Conservation (phyloP, 78 protist species). For the Dictyostelium brefeldianum region DNA sequence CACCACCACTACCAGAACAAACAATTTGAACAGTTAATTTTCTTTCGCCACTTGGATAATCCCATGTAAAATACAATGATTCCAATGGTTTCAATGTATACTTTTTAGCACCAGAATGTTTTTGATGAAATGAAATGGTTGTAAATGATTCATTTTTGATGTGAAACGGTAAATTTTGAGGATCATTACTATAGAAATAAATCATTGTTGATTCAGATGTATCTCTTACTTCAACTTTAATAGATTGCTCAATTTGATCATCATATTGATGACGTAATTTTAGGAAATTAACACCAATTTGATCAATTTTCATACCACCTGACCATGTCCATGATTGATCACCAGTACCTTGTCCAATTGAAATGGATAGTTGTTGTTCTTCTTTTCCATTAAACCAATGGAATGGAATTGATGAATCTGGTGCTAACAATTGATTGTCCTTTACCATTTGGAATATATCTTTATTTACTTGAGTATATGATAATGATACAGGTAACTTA, state of each 20-base stretch:
- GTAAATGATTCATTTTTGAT: slow-evolving; percentile 34
- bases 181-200: slow-evolving; percentile 41
- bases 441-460: slow-evolving; percentile 36
- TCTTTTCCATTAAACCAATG: slow-evolving; percentile 68
- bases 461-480: slow-evolving; percentile 40
- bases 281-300: slow-evolving; percentile 34
- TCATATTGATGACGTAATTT: slow-evolving; percentile 29
- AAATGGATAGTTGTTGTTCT: slow-evolving; percentile 51
- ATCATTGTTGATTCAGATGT: slow-evolving; percentile 61
- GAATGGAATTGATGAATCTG: slow-evolving; percentile 54
- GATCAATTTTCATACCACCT: slow-evolving; percentile 39
- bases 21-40: slow-evolving; percentile 21
- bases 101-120: slow-evolving; percentile 30
- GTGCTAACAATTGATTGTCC: slow-evolving; percentile 17
- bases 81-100: slow-evolving; percentile 25
- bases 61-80: slow-evolving; percentile 60
- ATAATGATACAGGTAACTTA: slow-evolving; percentile 27
- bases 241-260: slow-evolving; percentile 22
- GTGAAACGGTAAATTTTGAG: slow-evolving; percentile 52
- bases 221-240: slow-evolving; percentile 59
- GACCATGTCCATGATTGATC: slow-evolving; percentile 49
- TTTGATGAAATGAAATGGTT: slow-evolving; percentile 17
- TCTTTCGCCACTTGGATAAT: slow-evolving; percentile 63
- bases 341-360: slow-evolving; percentile 12
- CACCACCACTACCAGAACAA: neutral